Conservation (phyloP, 352 stramenopile genomes). For the Saprolegnia parasitica region DNA sequence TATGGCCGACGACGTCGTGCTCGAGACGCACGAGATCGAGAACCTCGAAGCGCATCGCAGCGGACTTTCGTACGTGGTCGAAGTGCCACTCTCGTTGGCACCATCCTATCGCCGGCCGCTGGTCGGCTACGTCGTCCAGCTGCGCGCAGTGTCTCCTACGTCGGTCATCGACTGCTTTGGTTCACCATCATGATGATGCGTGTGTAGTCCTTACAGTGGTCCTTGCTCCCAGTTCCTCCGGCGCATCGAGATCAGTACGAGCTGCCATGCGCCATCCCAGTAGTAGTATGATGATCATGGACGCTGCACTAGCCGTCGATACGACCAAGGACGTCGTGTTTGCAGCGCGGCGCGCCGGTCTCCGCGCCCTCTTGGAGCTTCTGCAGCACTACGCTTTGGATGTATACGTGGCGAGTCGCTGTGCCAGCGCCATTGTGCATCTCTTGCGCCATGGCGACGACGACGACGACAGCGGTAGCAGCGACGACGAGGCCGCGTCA, state of each 20-base stretch:
- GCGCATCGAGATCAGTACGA: not conserved
- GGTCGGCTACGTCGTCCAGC: slow-evolving; percentile 2
- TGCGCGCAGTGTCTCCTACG: not conserved
- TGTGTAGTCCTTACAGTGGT: not conserved
- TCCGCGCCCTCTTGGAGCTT: slow-evolving; percentile 4
- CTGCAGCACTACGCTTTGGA: slow-evolving; percentile 12
- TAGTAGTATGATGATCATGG: not conserved
- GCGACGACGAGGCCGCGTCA: slow-evolving; percentile 10
- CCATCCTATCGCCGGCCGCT: not conserved
- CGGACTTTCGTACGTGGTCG: not conserved
- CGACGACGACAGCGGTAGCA: not conserved
- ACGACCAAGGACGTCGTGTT: slow-evolving; percentile 23
- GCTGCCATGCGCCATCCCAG: not conserved
- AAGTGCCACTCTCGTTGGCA: not conserved
- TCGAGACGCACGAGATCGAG: not conserved
- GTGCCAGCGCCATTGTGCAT: not conserved
- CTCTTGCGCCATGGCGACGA: not conserved
- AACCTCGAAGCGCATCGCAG: not conserved
- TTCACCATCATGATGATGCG: not conserved
- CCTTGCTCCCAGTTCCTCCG: not conserved
- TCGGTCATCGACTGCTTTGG: not conserved
- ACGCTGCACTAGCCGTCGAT: not conserved
- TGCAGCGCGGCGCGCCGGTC: not conserved
- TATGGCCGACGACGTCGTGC: not conserved
- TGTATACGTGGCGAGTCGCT: not conserved